Evolutionary conservation across 805 yeast species (phyloP).

Genomic region (Pichia heedii): DNA sequence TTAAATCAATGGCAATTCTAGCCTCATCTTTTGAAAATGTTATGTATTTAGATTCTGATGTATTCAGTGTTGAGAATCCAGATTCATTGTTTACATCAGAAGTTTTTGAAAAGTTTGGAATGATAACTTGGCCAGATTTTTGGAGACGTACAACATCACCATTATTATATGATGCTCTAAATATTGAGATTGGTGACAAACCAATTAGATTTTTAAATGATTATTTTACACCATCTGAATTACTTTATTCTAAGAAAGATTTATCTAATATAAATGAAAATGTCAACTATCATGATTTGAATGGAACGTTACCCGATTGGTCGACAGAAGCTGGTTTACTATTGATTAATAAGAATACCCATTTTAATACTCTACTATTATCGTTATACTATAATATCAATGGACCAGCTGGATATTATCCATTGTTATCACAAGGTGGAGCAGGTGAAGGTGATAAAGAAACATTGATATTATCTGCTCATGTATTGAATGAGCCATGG

Average conservation of each 20-base stretch:
- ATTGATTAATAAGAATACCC: slow-evolving; percentile 45
- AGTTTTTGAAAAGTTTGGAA: slow-evolving; percentile 40
- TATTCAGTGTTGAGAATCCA: slow-evolving; percentile 35
- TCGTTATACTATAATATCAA: slow-evolving; percentile 57
- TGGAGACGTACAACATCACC: slow-evolving; percentile 69
- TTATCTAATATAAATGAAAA: slow-evolving; percentile 14
- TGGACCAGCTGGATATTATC: slow-evolving; percentile 53
- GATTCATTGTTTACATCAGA: slow-evolving; percentile 28
- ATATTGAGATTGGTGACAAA: slow-evolving; percentile 23
- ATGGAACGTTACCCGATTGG: slow-evolving; percentile 56
- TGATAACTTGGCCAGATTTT: slow-evolving; percentile 69
- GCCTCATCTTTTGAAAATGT: slow-evolving; percentile 38
- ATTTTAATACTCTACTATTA: slow-evolving; percentile 47
- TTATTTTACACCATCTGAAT: slow-evolving; percentile 16
- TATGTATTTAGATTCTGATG: slow-evolving; percentile 40
- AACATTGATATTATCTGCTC: slow-evolving; percentile 60
- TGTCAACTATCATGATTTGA: slow-evolving; percentile 48
- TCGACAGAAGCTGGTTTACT: slow-evolving; percentile 65
- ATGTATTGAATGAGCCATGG: slow-evolving; percentile 34
- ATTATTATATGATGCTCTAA: slow-evolving; percentile 34
- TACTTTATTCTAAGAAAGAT: slow-evolving; percentile 17
- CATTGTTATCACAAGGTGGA: slow-evolving; percentile 49
- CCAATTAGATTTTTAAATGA: slow-evolving; percentile 20
- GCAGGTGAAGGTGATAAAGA: slow-evolving; percentile 75
- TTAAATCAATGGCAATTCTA: slow-evolving; percentile 35